A percentile compares a stretch with the other conserved stretches of the same genome.
These are phyloP conservation scores for Cystobasidiaceae sp. DNA, from an alignment of 1,284 basidiomycete species.

Conservation along the genomic window DNA sequence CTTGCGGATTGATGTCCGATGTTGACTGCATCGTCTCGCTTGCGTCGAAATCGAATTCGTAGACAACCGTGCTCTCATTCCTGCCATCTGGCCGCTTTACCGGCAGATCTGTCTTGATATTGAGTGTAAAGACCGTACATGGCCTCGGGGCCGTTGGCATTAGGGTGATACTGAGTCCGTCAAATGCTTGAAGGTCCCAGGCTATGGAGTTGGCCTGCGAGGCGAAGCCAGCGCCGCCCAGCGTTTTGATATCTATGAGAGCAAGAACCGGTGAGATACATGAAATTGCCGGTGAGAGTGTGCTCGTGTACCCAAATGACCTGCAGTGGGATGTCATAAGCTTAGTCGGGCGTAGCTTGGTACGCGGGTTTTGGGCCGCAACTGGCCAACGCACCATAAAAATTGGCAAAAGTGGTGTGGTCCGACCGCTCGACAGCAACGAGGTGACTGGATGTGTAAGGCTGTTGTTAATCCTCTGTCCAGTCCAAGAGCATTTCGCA, in stretches of 20 bases:
- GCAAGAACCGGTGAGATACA: too few relatives aligned
- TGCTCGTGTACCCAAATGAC: slow-evolving; percentile 6
- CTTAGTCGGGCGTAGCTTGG: too few relatives aligned
- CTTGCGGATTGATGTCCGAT: background rate
- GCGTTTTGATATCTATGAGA: slow-evolving; percentile 51
- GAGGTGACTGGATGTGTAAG: slow-evolving; percentile 16
- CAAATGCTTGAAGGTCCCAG: slow-evolving; percentile 33
- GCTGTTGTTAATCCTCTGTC: too few relatives aligned
- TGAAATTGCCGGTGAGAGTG: too few relatives aligned
- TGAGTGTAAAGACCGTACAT: slow-evolving; percentile 46
- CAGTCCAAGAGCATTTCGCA: background rate
- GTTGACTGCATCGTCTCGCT: background rate
- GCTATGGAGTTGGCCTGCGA: slow-evolving; percentile 48
- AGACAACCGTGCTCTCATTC: slow-evolving; percentile 48
- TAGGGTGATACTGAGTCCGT: slow-evolving; percentile 39
- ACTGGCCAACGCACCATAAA: slow-evolving; percentile 9
- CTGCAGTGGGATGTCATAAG: too few relatives aligned
- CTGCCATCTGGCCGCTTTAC: slow-evolving; percentile 45
- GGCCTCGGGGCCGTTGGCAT: slow-evolving; percentile 30
- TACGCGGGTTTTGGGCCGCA: background rate
- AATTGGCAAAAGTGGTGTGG: slow-evolving; percentile 7
- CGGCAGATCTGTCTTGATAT: slow-evolving; percentile 48
- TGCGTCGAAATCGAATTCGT: slow-evolving; percentile 48
- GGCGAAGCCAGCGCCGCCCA: slow-evolving; percentile 54
- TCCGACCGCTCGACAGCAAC: slow-evolving; percentile 13